A percentile compares a stretch with the other conserved stretches of the same genome.
These are phyloP conservation scores for Blastobotrys americana DNA, from an alignment of 805 yeast genomes.

Conservation along the genomic window DNA sequence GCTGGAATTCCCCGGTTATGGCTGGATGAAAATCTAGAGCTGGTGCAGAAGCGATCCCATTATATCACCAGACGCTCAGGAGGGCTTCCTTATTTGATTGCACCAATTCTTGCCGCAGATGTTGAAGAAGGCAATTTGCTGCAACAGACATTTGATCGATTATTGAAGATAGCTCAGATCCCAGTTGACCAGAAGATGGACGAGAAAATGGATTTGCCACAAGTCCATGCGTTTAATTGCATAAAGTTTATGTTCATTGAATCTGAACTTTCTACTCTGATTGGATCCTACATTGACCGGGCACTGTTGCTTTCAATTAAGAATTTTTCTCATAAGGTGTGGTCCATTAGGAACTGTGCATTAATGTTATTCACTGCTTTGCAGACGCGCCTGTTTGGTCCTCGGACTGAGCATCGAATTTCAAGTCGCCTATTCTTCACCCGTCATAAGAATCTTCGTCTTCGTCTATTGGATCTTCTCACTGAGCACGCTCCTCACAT, in stretches of 20 bases:
- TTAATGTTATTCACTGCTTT: constrained; percentile 86
- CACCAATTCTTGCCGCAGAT: constrained; percentile 62
- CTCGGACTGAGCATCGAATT: constrained; percentile 32
- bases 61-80: constrained; percentile 85
- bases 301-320: constrained; percentile 55
- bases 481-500: constrained; percentile 20
- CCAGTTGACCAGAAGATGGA: constrained; percentile 44
- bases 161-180: constrained; percentile 48
- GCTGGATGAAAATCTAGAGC: constrained; percentile 49
- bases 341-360: constrained; percentile 90
- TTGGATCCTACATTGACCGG: constrained; percentile 45
- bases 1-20: constrained; percentile 44
- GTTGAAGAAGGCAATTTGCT: constrained; percentile 36
- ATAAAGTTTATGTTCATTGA: constrained; percentile 70
- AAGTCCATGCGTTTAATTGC: constrained; percentile 89
- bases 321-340: constrained; percentile 56
- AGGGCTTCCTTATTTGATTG: constrained; percentile 74
- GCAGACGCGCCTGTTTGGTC: constrained; percentile 74
- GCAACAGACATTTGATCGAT: constrained; percentile 41
- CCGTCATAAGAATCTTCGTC: constrained; percentile 48
- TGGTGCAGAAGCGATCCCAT: constrained; percentile 53
- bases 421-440: constrained; percentile 64
- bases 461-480: constrained; percentile 36
- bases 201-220: constrained; percentile 67
- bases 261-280: constrained; percentile 48